phyloP scores from a whole-genome alignment of 2,329 filamentous ascomycete genomes.

The Phoma sp. region DNA sequence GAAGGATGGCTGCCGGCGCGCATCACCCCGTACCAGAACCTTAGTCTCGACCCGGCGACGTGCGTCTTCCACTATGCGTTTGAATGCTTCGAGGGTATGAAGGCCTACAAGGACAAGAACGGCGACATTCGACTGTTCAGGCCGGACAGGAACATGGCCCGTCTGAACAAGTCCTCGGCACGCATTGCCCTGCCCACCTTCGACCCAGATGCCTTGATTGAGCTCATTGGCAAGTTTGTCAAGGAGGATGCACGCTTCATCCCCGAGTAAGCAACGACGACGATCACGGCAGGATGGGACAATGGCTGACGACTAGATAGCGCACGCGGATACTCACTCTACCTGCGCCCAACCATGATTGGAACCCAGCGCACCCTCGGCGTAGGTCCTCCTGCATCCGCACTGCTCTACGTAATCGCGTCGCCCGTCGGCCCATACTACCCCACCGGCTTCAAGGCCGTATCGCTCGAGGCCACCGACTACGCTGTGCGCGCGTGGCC shows the following conservation, averaged over 20 bases:
- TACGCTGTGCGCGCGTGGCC: conserved; percentile 98
- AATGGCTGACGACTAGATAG: conserved; percentile 42
- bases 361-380: conserved; percentile 94
- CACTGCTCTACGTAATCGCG: conserved; percentile 92
- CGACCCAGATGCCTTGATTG: conserved; percentile 73
- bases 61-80: conserved; percentile 99
- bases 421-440: conserved; percentile 98
- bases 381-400: conserved; percentile 88
- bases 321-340: conserved; percentile 85
- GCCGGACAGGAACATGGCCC: conserved; percentile 94
- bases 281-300: neutral
- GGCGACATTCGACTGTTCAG: conserved; percentile 87
- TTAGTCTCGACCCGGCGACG: conserved; percentile 92
- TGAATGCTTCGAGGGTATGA: conserved; percentile 98
- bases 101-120: conserved; percentile 89
- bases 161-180: conserved; percentile 87
- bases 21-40: conserved; percentile 95
- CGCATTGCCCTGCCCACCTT: conserved; percentile 94
- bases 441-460: conserved; percentile 96
- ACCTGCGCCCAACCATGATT: conserved; percentile 95
- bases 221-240: conserved; percentile 81
- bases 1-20: conserved; percentile 83
- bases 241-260: conserved; percentile 89
- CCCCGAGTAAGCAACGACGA: conserved; percentile 64
- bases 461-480: conserved; percentile 93